Evolutionary conservation across 2,329 filamentous ascomycete species (phyloP).

Genomic region (Sphaerulina musiva): DNA sequence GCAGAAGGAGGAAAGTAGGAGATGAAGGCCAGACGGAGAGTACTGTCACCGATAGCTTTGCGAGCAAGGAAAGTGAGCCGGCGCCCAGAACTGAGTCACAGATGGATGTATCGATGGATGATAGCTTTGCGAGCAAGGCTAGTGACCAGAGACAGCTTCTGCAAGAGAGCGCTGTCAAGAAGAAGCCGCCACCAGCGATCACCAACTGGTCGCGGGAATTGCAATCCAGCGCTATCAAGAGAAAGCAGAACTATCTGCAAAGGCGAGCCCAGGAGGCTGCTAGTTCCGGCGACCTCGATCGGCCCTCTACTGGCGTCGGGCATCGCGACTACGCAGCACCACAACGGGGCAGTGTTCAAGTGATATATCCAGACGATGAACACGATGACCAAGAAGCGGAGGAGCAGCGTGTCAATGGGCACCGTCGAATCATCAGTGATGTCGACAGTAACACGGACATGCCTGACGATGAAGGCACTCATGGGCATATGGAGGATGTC

Average conservation of each 20-base stretch:
- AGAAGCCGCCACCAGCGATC: neutral
- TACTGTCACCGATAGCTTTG: constrained; percentile 15
- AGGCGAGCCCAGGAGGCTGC: constrained; percentile 2
- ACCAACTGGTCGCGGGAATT: neutral
- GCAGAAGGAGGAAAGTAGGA: constrained; percentile 7
- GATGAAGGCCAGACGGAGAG: constrained; percentile 5
- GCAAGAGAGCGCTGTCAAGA: constrained; percentile 1
- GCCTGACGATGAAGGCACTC: constrained; percentile 7
- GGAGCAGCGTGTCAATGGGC: neutral
- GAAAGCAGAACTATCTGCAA: constrained; percentile 1
- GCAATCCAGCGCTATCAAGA: constrained; percentile 6
- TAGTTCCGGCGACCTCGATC: neutral
- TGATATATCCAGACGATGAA: neutral
- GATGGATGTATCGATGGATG: neutral
- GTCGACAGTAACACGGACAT: constrained; percentile 9
- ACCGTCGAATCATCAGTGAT: neutral
- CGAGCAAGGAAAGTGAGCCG: constrained; percentile 7
- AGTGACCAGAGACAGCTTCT: constrained; percentile 29
- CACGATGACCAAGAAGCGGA: neutral
- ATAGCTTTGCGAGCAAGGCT: constrained; percentile 22
- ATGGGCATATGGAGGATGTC: constrained; percentile 10
- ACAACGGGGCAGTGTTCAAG: neutral
- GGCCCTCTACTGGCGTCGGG: neutral
- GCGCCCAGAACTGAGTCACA: neutral
- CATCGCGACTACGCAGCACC: neutral